A percentile compares a stretch with the other conserved stretches of the same genome.
These are phyloP conservation scores for Phytophthora tubulina DNA, from an alignment of 352 stramenopile genomes.

Conservation along the genomic window DNA sequence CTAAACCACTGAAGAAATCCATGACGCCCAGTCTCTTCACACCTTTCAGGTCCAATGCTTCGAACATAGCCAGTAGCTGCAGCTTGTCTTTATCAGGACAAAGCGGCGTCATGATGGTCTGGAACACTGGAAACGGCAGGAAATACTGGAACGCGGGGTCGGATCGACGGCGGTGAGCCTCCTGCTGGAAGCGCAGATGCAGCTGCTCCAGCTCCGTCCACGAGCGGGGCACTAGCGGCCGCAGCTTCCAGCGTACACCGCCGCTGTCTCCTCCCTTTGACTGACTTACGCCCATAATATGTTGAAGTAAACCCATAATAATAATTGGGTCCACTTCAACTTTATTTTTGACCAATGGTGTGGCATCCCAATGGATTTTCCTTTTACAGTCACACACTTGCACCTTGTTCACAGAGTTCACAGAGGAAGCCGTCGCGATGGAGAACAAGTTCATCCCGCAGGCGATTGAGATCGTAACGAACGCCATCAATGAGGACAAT, in stretches of 20 bases:
- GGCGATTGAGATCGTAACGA: constrained; percentile 91
- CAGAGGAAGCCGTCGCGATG: constrained; percentile 48
- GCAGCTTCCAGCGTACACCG: constrained; percentile 48
- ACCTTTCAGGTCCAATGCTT: constrained; percentile 42
- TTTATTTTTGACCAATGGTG: constrained; percentile 20
- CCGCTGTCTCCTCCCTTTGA: constrained; percentile 47
- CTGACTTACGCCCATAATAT: constrained; percentile 70
- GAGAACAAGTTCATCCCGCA: constrained; percentile 93
- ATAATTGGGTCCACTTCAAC: no score
- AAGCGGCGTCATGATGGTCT: constrained; percentile 50
- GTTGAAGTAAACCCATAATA: no score
- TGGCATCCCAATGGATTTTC: constrained; percentile 28
- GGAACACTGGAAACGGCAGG: constrained; percentile 59
- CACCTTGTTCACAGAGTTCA: not conserved
- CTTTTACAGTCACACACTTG: not conserved
- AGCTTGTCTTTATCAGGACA: constrained; percentile 47
- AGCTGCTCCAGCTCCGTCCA: constrained; percentile 70
- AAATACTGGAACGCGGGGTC: constrained; percentile 63
- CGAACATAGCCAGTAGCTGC: constrained; percentile 58
- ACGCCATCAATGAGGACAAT: constrained; percentile 91
- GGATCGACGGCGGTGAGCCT: constrained; percentile 47
- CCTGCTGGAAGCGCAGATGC: constrained; percentile 69
- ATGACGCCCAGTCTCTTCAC: constrained; percentile 47
- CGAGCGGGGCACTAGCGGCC: constrained; percentile 52
- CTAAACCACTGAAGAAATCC: constrained; percentile 73